Evolutionary conservation across 352 stramenopile species (phyloP), one percentile per base, ranked within the genome.

Genomic region (Pythium oligandrum): DNA sequence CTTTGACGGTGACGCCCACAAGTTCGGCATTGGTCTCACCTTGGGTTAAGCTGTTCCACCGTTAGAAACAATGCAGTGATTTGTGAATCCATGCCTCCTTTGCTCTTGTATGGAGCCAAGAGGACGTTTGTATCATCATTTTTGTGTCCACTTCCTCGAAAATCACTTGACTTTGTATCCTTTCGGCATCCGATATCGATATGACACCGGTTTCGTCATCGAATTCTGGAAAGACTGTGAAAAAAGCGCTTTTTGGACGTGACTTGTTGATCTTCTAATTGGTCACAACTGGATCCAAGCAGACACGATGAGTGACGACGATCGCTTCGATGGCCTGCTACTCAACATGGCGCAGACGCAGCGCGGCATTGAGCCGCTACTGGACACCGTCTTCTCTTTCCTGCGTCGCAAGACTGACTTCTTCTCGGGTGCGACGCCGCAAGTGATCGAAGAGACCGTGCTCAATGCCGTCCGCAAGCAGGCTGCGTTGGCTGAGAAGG

Each of bases 331-430:
- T 73, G 92, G 81, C 26, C 78, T 99, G 64, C 90, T 99, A 60
- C 73, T 99, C 75, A 98, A 96, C 64, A 94, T 99, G 40, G 96
- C 97, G 53, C 95, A 99, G 75, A 93, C 96, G 61, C 86, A 97
- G 59, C 75, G 81, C 42, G 97, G 97, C 44, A 99, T 99, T 66
- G 97, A 99, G 72, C 96, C 96, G 26, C 75, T 99, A 37, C 86
- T 99, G 64, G 93, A 99, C 59, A 98, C 93, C 1, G 86, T 99
- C 30, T 99, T 99, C 71, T 98, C 93, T 1, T 99, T 99, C 67
- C 70, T 99, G 56, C 84, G 97, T 30, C 94, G 97, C 51, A 99
- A 99, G 75, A 99, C 97, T 12, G 97, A 99, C 78, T 99, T 99
- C 64, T 99, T 98, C 70, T 78, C 93, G 6, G 96, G 96, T 7